These are phyloP conservation scores for Gossypium lobatum DNA, from an alignment of 441 rosid species.

Conservation along the genomic window DNA sequence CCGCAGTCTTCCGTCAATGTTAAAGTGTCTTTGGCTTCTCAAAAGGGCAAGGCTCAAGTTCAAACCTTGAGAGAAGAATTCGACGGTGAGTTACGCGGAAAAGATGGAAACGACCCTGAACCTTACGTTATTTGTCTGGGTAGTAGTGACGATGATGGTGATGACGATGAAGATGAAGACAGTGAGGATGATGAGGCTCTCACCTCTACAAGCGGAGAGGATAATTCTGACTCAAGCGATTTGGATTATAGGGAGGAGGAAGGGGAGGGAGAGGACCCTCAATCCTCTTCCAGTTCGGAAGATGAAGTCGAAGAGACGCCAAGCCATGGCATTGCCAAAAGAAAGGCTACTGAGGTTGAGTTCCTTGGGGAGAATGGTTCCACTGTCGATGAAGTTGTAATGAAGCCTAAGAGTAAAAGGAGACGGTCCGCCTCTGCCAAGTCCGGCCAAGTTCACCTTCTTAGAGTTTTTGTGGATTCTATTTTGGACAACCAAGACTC, in stretches of 20 bases:
- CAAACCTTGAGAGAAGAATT: background rate
- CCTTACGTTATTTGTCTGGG: background rate
- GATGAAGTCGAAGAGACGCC: background rate
- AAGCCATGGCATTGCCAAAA: background rate
- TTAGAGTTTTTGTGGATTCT: slow-evolving; percentile 30
- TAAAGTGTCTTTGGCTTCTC: background rate
- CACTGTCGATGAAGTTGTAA: background rate
- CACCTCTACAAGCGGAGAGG: slow-evolving; percentile 12
- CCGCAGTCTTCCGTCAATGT: background rate
- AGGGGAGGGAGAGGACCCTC: background rate
- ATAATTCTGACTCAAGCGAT: slow-evolving; percentile 13
- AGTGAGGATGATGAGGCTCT: background rate
- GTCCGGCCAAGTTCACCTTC: slow-evolving; percentile 9
- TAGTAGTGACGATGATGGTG: slow-evolving; percentile 13
- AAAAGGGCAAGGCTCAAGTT: background rate
- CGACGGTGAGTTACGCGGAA: background rate
- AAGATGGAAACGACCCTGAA: background rate
- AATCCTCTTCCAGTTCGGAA: background rate
- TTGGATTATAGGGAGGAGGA: background rate
- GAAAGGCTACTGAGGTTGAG: background rate
- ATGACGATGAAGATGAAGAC: background rate
- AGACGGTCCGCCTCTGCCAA: background rate
- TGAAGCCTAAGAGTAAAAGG: background rate
- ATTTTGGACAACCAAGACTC: slow-evolving; percentile 19
- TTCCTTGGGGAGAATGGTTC: background rate